Conservation (phyloP, 805 yeast genomes). For the Ogataea neopini region DNA sequence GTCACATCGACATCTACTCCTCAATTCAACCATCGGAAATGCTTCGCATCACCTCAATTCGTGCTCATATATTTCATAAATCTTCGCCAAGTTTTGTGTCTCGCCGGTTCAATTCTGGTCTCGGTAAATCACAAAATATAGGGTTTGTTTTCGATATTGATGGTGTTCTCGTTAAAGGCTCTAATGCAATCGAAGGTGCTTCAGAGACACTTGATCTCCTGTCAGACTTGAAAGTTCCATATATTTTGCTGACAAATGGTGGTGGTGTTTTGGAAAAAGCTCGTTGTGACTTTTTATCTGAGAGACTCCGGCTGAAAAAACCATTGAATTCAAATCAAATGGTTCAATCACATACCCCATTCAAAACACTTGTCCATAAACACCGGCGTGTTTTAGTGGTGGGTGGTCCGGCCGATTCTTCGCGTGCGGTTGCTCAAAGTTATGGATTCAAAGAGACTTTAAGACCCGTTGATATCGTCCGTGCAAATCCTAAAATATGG, state of each 20-base stretch:
- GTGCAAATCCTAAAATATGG: conserved; percentile 56
- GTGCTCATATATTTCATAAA: neutral
- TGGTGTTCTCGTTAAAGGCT: conserved; percentile 83
- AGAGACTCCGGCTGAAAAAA: conserved; percentile 39
- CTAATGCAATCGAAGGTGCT: conserved; percentile 65
- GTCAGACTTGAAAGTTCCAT: conserved; percentile 61
- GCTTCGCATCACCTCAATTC: neutral
- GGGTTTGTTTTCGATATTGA: conserved; percentile 59
- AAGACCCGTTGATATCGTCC: conserved; percentile 70
- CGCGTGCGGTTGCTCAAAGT: conserved; percentile 68
- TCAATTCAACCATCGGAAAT: neutral
- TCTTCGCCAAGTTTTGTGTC: neutral
- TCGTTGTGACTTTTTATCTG: conserved; percentile 56
- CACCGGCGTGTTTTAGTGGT: conserved; percentile 71
- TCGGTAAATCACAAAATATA: conserved; percentile 10
- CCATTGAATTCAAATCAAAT: conserved; percentile 62
- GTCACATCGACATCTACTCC: neutral
- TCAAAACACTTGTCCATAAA: conserved; percentile 55
- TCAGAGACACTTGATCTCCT: conserved; percentile 49
- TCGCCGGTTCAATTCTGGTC: neutral
- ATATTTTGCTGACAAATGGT: conserved; percentile 84
- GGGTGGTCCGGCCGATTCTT: conserved; percentile 78
- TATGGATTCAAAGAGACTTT: conserved; percentile 82
- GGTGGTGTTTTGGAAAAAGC: conserved; percentile 74
- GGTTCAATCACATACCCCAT: conserved; percentile 88